These are phyloP conservation scores for Lineolata rhizophorae DNA, from an alignment of 495 filamentous ascomycete genomes.

Conservation along the genomic window DNA sequence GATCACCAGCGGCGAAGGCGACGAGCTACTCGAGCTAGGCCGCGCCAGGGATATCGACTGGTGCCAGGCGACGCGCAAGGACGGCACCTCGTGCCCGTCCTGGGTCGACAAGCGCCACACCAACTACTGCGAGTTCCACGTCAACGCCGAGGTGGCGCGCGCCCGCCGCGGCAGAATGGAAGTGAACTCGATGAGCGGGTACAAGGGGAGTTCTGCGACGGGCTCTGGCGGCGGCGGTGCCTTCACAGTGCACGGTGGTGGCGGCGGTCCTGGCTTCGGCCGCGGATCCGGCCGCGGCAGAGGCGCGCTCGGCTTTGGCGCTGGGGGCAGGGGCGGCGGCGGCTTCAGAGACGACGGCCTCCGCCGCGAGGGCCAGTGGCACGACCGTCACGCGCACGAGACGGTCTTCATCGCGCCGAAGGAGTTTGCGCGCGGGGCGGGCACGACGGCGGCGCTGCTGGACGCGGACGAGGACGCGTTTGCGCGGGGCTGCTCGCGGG, in stretches of 20 bases:
- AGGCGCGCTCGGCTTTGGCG: constrained; percentile 10
- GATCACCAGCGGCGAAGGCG: constrained; percentile 59
- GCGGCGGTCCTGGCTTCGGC: too few relatives aligned
- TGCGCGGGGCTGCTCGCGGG: constrained; percentile 29
- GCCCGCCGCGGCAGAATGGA: constrained; percentile 54
- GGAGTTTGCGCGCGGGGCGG: constrained; percentile 8
- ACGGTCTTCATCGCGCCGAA: constrained; percentile 15
- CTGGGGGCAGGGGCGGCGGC: constrained; percentile 9
- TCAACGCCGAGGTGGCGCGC: constrained; percentile 54
- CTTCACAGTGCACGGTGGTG: too few relatives aligned
- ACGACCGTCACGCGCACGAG: constrained; percentile 25
- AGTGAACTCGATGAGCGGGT: constrained; percentile 40
- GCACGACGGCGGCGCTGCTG: constrained; percentile 40
- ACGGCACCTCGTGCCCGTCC: constrained; percentile 53
- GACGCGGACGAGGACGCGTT: constrained; percentile 43
- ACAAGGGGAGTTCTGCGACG: too few relatives aligned
- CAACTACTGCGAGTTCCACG: constrained; percentile 82
- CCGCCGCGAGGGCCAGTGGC: constrained; percentile 27
- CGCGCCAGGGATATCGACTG: constrained; percentile 67
- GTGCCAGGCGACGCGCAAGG: constrained; percentile 66
- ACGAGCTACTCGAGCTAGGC: constrained; percentile 80
- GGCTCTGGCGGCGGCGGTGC: too few relatives aligned
- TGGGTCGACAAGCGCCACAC: constrained; percentile 83
- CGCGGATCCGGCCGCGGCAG: constrained; percentile 15
- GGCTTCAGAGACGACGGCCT: constrained; percentile 13